A percentile compares a stretch with the other conserved stretches of the same genome.
Conservation (phyloP, 2,329 filamentous ascomycete species). For the Microsporum audouinii region DNA sequence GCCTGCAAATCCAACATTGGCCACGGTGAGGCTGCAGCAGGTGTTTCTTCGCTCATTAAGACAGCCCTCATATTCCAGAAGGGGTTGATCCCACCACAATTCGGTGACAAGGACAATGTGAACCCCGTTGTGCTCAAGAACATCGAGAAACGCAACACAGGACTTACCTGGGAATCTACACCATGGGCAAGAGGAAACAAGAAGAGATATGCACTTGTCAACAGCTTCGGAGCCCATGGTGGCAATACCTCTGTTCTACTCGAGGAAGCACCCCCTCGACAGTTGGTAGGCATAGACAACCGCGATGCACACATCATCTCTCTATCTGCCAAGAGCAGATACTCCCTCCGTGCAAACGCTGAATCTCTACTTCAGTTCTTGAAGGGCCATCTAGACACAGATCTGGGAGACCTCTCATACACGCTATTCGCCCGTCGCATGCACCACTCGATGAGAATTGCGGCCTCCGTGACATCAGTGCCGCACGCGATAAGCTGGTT, state of each 20-base stretch:
- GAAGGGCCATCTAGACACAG: constrained; percentile 33
- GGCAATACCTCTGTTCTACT: constrained; percentile 44
- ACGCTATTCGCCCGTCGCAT: constrained; percentile 53
- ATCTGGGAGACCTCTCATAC: constrained; percentile 47
- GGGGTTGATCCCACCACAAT: constrained; percentile 25
- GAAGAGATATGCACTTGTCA: constrained; percentile 41
- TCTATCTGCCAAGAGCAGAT: constrained; percentile 43
- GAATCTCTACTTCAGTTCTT: constrained; percentile 44
- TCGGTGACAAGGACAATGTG: constrained; percentile 26
- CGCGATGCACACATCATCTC: constrained; percentile 45
- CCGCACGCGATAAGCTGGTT: constrained; percentile 13
- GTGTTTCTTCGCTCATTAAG: constrained; percentile 32
- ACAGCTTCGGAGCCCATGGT: constrained; percentile 61
- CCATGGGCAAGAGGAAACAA: constrained; percentile 26
- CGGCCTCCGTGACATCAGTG: constrained; percentile 16
- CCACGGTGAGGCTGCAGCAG: constrained; percentile 42
- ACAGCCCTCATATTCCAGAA: constrained; percentile 29
- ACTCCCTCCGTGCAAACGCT: constrained; percentile 40
- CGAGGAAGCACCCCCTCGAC: constrained; percentile 29
- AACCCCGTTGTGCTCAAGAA: constrained; percentile 38
- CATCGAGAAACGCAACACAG: constrained; percentile 32
- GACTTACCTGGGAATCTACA: constrained; percentile 37
- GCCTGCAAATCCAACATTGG: constrained; percentile 25
- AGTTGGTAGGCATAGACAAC: constrained; percentile 21
- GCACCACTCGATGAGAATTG: constrained; percentile 35